Percentiles rank a stretch among this genome's conserved stretches.
phyloP scores from a whole-genome alignment of 257 asterid genomes.

The Jaltomata sinuosa region DNA sequence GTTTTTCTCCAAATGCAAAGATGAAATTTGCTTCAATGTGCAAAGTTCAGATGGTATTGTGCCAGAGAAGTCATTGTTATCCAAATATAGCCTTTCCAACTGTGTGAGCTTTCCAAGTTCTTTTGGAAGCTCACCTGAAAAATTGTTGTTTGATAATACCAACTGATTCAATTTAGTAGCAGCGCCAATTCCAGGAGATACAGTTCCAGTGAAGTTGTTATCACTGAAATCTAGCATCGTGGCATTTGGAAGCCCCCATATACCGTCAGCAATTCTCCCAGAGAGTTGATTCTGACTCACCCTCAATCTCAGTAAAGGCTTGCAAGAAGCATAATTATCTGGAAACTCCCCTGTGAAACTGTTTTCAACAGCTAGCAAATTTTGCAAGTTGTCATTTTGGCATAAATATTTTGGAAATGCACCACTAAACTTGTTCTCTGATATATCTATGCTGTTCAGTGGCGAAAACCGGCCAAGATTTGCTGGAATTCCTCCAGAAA shows the following conservation, averaged over 20 bases:
- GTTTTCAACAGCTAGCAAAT: constrained; percentile 4
- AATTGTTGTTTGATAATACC: neutral
- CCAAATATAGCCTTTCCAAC: constrained; percentile 1
- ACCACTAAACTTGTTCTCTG: constrained; percentile 14
- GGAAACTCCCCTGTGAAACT: constrained; percentile 12
- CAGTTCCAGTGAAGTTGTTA: constrained; percentile 2
- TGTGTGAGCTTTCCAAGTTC: constrained; percentile 3
- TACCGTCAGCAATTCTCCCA: constrained; percentile 2
- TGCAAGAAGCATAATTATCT: constrained; percentile 8
- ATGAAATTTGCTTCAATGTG: neutral
- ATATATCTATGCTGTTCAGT: constrained; percentile 7
- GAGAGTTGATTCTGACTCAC: constrained; percentile 14
- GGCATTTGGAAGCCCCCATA: constrained; percentile 15
- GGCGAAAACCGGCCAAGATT: constrained; percentile 11
- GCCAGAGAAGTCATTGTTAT: constrained; percentile 14
- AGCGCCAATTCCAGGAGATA: constrained; percentile 7
- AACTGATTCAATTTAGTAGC: constrained; percentile 8
- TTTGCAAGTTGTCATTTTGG: constrained; percentile 2
- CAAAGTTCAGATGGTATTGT: constrained; percentile 5
- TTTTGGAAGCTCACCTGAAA: constrained; percentile 8
- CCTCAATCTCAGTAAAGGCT: constrained; percentile 6
- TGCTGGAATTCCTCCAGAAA: constrained; percentile 9
- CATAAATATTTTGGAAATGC: constrained; percentile 16
- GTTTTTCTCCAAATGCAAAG: constrained; percentile 4
- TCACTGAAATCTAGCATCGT: neutral